phyloP scores from a whole-genome alignment of 2,329 filamentous ascomycete species.

The Dichotomopilus funicola region DNA sequence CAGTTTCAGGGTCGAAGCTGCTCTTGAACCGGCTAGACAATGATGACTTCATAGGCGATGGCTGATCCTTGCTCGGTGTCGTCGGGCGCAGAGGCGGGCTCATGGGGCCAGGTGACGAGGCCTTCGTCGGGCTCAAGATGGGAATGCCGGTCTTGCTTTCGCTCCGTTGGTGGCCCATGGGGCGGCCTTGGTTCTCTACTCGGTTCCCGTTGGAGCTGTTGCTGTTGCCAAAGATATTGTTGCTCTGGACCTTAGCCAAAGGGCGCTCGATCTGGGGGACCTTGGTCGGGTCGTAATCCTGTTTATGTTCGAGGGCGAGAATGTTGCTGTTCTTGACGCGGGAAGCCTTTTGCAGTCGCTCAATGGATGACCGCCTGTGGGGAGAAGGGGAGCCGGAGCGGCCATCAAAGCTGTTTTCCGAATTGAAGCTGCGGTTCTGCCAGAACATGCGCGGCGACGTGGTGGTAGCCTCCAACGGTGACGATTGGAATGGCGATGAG shows the following conservation, averaged over 20 bases:
- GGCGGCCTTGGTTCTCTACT: slow-evolving; percentile 37
- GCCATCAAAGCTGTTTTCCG: slow-evolving; percentile 65
- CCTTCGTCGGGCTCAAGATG: slow-evolving; percentile 49
- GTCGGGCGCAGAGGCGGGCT: slow-evolving; percentile 29
- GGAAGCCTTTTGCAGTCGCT: slow-evolving; percentile 89
- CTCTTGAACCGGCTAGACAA: slow-evolving; percentile 62
- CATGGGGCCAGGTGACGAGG: slow-evolving; percentile 31
- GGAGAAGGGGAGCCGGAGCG: slow-evolving; percentile 60
- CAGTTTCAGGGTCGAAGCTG: slow-evolving; percentile 62
- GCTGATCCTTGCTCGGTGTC: slow-evolving; percentile 61
- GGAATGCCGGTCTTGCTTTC: slow-evolving; percentile 58
- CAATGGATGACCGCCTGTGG: slow-evolving; percentile 80
- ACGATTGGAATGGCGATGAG: slow-evolving; percentile 79
- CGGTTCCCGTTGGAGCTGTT: slow-evolving; percentile 48
- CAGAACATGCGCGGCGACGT: slow-evolving; percentile 84
- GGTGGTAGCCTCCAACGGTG: slow-evolving; percentile 57
- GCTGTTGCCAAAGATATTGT: slow-evolving; percentile 54
- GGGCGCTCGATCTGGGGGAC: slow-evolving; percentile 76
- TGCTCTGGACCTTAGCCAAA: slow-evolving; percentile 68
- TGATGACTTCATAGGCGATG: slow-evolving; percentile 84
- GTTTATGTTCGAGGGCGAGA: slow-evolving; percentile 84
- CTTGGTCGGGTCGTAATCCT: slow-evolving; percentile 81
- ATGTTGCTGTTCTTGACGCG: slow-evolving; percentile 98
- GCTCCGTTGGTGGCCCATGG: slow-evolving; percentile 41
- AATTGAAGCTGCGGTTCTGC: slow-evolving; percentile 68